Evolutionary conservation across 2,329 filamentous ascomycete genomes (phyloP).

Genomic region (Penicillium sp.): DNA sequence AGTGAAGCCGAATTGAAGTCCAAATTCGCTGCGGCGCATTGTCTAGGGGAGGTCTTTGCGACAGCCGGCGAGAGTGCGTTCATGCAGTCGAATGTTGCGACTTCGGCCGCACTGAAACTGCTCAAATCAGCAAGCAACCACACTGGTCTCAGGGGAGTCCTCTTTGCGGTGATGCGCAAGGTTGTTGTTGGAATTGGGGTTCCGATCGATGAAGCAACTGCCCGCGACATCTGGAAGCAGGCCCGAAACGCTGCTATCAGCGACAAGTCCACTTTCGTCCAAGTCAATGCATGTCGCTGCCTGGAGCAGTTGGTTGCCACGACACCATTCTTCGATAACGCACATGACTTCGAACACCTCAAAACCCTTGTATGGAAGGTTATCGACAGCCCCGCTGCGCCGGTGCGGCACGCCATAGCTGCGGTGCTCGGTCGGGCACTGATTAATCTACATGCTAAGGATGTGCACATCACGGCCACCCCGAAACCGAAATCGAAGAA

Average conservation of each 20-base stretch:
- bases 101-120: conserved; percentile 70
- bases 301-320: conserved; percentile 69
- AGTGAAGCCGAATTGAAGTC: conserved; percentile 73
- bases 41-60: conserved; percentile 83
- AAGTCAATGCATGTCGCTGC: conserved; percentile 76
- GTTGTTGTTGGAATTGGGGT: conserved; percentile 71
- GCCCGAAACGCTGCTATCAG: conserved; percentile 70
- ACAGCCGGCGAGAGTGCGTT: conserved; percentile 93
- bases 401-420: conserved; percentile 81
- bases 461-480: conserved; percentile 51
- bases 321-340: conserved; percentile 82
- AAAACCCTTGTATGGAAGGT: conserved; percentile 81
- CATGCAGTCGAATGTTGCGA: conserved; percentile 73
- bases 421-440: conserved; percentile 81
- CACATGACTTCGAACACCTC: conserved; percentile 84
- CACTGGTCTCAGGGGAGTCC: conserved; percentile 75
- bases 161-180: conserved; percentile 74
- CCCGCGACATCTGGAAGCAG: conserved; percentile 93
- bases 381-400: conserved; percentile 72
- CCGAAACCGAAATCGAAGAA: conserved; percentile 65
- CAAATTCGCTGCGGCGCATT: conserved; percentile 85
- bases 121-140: conserved; percentile 77
- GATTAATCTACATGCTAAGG: conserved; percentile 74
- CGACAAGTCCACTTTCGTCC: conserved; percentile 81
- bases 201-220: conserved; percentile 78